Evolutionary conservation across 768 basidiomycete species (phyloP), one percentile per base, ranked within the genome.

Genomic region (Tricholoma sp.): DNA sequence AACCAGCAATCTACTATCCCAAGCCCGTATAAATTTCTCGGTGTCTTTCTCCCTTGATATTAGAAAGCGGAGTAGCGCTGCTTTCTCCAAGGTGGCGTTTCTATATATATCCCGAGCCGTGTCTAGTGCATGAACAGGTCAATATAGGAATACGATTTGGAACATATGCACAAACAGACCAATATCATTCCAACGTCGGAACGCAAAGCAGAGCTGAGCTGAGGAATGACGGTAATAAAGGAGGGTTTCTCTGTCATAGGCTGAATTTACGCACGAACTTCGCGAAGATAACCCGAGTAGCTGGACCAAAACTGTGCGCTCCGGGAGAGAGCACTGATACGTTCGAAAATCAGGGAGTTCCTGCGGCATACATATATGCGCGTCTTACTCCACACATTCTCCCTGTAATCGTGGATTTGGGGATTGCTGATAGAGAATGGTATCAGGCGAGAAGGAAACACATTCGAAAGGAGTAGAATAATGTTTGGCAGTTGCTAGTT

Each of bases 271-370:
- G 68, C 66, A 88, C 89, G 82, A 56, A 88, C 77, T 76, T 91
- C 88, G 45, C 89, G 81, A 52, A 91, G 76, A 70, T 91, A 90
- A 0, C 89, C 89, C 2, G 89, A 91, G 69, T 90, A 91, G 56
- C 87, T 89, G 3, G 89, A 89, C 89, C 89, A 91, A 64, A 85
- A 86, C 64, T 91, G 89, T 7, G 89, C 82, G 65, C 89, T 91
- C 50, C 88, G 76, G 14, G 88, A 83, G 9, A 91, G 70, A 11
- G 89, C 86, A 55, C 89, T 91, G 61, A 12, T 35, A 19, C 18
- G 31, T 12, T 43, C 54, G 24, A 53, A 14, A 29, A 31, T 39
- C 19, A 35, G 21, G 2, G 3, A 31, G 21, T 24, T 8, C 5
- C 6, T 21, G 21, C 6, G 6, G 8, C 4, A 19, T 35, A 3